Base-by-base conservation (phyloP, 176 grass and related monocot species). In the Juncus inflexus region DNA sequence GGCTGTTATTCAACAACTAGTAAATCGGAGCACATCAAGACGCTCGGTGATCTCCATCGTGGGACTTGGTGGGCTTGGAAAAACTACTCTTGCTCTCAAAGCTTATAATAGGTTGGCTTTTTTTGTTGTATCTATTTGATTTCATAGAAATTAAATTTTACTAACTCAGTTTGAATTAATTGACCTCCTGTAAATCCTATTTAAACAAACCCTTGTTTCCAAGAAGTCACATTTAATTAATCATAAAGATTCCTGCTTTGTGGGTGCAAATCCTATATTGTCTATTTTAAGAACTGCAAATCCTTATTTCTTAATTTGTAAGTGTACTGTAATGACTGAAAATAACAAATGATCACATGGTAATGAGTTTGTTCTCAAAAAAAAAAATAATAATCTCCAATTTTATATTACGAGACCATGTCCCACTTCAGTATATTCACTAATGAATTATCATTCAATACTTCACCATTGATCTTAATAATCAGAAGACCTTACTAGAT, bases 61-160 rank as follows among this genome's bases (percentile, higher is more conserved):
- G 3, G 66, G 66, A 4, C 11, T 12, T 0, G 66, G 66, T 12
- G 66, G 66, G 35, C 51, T 69, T 6, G 66, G 66, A 9, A 69
- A 69, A 11, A 69, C 51, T 1, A 69, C 66, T 10, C 66, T 69
- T 3, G 51, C 66, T 0, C 52, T 39, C 5, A 69, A 57, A 69
- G 66, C 13, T 5, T 69, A 69, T 35, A 69, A 69, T 9, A 69
- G 66, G 66, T 69, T 15, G 35, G 43, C 16, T 67, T 40, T 2
- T 37, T n/a, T 38, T 9, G 4, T 62, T 4, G 4, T 10, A 62
- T 12, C 38, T 7, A 66, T 66, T 61, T 61, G 37, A 35, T 47
- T 47, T 47, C 9, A 47, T 6, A 47, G 6, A 47, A 47, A 47
- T 9, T 47, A 47, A 9, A 47, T 47, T 47, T 47, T 47, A 9